These are phyloP conservation scores for Metschnikowia drakensbergensis DNA, from an alignment of 805 yeast species.

Conservation along the genomic window DNA sequence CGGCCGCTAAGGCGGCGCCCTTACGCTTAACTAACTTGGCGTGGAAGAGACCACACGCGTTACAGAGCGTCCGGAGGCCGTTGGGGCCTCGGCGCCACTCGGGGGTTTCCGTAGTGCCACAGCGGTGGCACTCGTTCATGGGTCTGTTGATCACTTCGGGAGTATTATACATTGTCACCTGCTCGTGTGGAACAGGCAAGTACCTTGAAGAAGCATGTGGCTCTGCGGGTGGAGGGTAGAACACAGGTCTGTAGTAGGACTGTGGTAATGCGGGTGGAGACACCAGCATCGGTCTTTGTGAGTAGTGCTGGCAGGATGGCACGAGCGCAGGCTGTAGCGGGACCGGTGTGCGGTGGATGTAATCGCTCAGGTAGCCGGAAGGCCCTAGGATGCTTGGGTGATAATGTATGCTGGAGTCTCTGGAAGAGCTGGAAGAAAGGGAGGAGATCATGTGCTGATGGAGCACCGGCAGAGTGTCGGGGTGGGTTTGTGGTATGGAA, in stretches of 20 bases:
- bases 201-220: background rate
- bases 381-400: background rate
- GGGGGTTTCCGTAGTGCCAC: conserved; percentile 45
- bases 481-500: background rate
- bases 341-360: background rate
- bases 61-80: conserved; percentile 43
- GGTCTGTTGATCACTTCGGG: conserved; percentile 20
- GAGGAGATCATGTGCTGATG: conserved; percentile 1
- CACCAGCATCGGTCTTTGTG: conserved; percentile 2
- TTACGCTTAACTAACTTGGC: conserved; percentile 35
- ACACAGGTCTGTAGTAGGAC: conserved; percentile 5
- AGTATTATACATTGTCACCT: conserved; percentile 5
- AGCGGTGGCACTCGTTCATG: conserved; percentile 39
- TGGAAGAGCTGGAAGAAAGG: background rate
- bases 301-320: conserved; percentile 6
- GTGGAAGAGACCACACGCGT: conserved; percentile 43
- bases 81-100: conserved; percentile 46
- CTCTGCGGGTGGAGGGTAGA: conserved; percentile 1
- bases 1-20: conserved; percentile 29
- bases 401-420: background rate
- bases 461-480: conserved; percentile 7
- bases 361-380: background rate
- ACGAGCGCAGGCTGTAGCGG: background rate
- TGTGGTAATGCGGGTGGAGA: conserved; percentile 5
- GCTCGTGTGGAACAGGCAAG: conserved; percentile 1